phyloP scores from a whole-genome alignment of 1,139 yeast species.

The Zygosaccharomyces sapae region DNA sequence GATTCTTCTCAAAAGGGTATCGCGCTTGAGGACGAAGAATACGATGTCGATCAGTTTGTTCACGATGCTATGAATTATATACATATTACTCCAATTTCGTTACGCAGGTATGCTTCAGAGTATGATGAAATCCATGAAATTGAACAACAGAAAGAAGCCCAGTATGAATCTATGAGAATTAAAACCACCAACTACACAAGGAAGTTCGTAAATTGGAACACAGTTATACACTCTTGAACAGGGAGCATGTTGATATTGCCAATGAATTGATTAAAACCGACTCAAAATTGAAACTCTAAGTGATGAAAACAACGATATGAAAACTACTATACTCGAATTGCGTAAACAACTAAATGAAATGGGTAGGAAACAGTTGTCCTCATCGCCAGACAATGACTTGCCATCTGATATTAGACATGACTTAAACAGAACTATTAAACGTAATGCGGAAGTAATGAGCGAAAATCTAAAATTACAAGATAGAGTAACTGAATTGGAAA shows the following conservation, averaged over 20 bases:
- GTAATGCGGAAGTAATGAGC: conserved; percentile 55
- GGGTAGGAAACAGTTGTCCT: conserved; percentile 30
- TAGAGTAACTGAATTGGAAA: conserved; percentile 33
- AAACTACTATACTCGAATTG: conserved; percentile 50
- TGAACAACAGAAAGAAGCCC: conserved; percentile 65
- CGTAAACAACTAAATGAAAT: conserved; percentile 36
- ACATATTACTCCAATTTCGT: conserved; percentile 64
- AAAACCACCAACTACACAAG: conserved; percentile 70
- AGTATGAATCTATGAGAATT: conserved; percentile 59
- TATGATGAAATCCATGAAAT: conserved; percentile 65
- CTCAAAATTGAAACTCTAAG: conserved; percentile 60
- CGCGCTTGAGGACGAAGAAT: conserved; percentile 34
- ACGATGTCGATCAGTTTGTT: conserved; percentile 71
- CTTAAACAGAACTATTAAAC: conserved; percentile 50
- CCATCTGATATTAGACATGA: conserved; percentile 44
- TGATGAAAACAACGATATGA: conserved; percentile 59
- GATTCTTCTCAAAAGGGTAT: conserved; percentile 8
- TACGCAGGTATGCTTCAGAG: conserved; percentile 68
- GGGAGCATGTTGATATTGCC: conserved; percentile 75
- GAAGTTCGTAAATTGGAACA: conserved; percentile 73
- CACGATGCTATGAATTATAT: conserved; percentile 65
- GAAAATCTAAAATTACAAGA: conserved; percentile 53
- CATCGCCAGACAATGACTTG: conserved; percentile 33
- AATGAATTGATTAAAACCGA: conserved; percentile 68
- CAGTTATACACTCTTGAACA: conserved; percentile 62